phyloP scores from a whole-genome alignment of 169 alveolate genomes.

The Plasmodium blacklocki region DNA sequence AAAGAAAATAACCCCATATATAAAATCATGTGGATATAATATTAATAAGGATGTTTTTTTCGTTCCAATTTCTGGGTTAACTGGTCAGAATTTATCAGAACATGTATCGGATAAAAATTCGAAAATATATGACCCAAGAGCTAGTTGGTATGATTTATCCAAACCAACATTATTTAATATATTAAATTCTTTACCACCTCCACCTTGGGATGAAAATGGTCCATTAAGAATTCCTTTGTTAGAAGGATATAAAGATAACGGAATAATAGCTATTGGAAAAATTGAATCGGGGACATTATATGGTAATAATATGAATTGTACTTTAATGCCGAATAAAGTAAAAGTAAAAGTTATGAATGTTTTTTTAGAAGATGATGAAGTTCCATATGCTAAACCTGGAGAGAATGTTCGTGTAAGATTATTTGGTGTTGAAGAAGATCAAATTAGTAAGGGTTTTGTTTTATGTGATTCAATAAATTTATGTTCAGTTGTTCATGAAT shows the following conservation, averaged over 20 bases:
- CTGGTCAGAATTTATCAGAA: conserved; percentile 95
- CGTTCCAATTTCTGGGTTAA: conserved; percentile 98
- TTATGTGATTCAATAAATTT: conserved; percentile 93
- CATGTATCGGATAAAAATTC: conserved; percentile 83
- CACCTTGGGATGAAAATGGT: conserved; percentile 87
- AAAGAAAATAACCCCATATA: conserved; percentile 91
- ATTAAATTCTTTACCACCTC: conserved; percentile 83
- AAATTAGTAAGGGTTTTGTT: conserved; percentile 95
- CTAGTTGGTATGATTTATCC: conserved; percentile 85
- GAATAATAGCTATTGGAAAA: conserved; percentile 93
- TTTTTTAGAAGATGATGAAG: conserved; percentile 91
- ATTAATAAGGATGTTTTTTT: conserved; percentile 92
- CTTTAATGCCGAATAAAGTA: conserved; percentile 91
- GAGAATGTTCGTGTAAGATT: conserved; percentile 92
- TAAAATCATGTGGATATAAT: conserved; percentile 92
- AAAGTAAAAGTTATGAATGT: conserved; percentile 90
- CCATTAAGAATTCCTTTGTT: conserved; percentile 92
- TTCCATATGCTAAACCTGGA: conserved; percentile 92
- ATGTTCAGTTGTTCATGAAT: conserved; percentile 93
- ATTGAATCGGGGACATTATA: conserved; percentile 90
- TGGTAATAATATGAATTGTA: conserved; percentile 85
- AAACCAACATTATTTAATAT: conserved; percentile 91
- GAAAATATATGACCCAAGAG: conserved; percentile 76
- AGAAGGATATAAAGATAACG: conserved; percentile 94
- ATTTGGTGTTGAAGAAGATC: conserved; percentile 94